Conservation (phyloP, 306 rosid genomes). For the Dryas octopetala region DNA sequence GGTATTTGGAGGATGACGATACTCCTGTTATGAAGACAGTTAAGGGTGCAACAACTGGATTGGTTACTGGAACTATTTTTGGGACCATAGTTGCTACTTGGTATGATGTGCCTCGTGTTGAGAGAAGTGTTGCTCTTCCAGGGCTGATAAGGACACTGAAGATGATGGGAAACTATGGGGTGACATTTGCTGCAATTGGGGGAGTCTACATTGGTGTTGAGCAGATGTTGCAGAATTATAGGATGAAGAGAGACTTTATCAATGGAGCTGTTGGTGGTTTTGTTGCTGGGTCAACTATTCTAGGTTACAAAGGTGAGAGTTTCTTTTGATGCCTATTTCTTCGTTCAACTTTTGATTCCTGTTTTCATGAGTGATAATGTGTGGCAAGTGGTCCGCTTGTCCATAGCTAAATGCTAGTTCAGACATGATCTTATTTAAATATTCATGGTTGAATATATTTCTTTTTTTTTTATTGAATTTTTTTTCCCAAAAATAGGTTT, state of each 20-base stretch:
- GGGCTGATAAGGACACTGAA: slow-evolving; percentile 86
- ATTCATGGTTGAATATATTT: background rate
- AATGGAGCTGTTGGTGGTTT: slow-evolving; percentile 98
- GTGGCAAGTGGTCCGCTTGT: background rate
- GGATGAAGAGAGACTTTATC: slow-evolving; percentile 83
- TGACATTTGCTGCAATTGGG: slow-evolving; percentile 95
- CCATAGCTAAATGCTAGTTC: slow-evolving; percentile 2
- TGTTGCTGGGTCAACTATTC: slow-evolving; percentile 86
- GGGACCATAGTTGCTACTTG: slow-evolving; percentile 91
- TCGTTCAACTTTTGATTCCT: background rate
- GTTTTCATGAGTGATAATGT: background rate
- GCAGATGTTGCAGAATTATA: slow-evolving; percentile 75
- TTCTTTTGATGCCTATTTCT: slow-evolving; percentile 20
- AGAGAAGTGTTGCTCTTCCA: slow-evolving; percentile 90
- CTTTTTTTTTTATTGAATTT: background rate
- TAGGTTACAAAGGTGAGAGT: slow-evolving; percentile 78
- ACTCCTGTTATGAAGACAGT: slow-evolving; percentile 60
- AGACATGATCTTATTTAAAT: background rate
- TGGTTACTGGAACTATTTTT: slow-evolving; percentile 76
- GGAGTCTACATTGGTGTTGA: slow-evolving; percentile 93
- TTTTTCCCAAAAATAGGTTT: background rate
- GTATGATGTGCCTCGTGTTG: slow-evolving; percentile 97
- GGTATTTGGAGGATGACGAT: slow-evolving; percentile 95
- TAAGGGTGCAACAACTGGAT: slow-evolving; percentile 88
- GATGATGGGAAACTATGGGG: slow-evolving; percentile 89